phyloP scores from a whole-genome alignment of 345 rosid species.

The Boechera stricta region DNA sequence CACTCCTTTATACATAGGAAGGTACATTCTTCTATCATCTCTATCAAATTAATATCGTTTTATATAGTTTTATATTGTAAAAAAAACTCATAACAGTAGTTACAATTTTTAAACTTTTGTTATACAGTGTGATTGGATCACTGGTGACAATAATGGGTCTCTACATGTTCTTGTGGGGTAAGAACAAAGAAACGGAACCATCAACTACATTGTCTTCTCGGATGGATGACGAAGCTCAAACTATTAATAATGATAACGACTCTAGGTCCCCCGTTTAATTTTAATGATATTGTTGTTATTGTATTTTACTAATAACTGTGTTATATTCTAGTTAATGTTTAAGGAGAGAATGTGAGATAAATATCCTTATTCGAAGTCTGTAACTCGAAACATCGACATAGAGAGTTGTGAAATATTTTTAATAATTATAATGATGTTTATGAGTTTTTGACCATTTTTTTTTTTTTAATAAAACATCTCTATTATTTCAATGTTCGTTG shows the following conservation, averaged over 20 bases:
- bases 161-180: constrained; percentile 83
- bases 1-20: constrained; percentile 67
- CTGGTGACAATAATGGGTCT: constrained; percentile 62
- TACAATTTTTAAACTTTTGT: not conserved
- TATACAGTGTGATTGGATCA: constrained; percentile 68
- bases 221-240: constrained; percentile 16
- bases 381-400: constrained; percentile 7
- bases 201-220: constrained; percentile 11
- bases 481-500: too few species aligned
- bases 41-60: not conserved
- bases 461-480: not conserved
- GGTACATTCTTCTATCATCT: constrained; percentile 42
- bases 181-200: constrained; percentile 48
- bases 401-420: constrained; percentile 16
- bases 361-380: not conserved
- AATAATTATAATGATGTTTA: constrained; percentile 2
- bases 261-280: constrained; percentile 30
- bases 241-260: not conserved
- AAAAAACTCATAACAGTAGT: not conserved
- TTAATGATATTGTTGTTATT: not conserved
- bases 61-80: not conserved
- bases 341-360: constrained; percentile 15
- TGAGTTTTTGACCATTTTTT: not conserved
- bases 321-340: not conserved
- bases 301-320: not conserved